Conservation (phyloP, 192 early-diverging fungal species). For the Kickxella alabastrina region DNA sequence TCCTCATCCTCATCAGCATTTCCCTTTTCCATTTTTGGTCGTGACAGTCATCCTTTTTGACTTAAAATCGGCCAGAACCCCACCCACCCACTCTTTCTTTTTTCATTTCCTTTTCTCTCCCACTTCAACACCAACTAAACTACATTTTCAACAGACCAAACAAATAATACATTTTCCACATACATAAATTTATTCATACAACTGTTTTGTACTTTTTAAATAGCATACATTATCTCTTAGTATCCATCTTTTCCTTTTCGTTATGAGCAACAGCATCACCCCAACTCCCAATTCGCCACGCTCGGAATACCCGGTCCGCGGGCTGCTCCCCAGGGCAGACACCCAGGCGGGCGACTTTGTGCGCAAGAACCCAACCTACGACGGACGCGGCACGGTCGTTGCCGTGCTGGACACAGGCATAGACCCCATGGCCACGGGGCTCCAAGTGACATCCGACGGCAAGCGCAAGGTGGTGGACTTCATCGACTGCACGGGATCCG, state of each 20-base stretch:
- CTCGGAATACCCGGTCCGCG: slow-evolving; percentile 60
- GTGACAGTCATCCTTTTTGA: too few relatives aligned
- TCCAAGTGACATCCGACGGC: slow-evolving; percentile 84
- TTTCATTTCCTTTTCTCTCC: too few relatives aligned
- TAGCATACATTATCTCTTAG: too few relatives aligned
- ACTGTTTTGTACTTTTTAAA: too few relatives aligned
- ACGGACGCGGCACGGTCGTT: slow-evolving; percentile 84
- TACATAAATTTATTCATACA: neutral
- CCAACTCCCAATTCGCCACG: slow-evolving; percentile 50
- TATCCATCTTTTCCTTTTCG: too few relatives aligned
- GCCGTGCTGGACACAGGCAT: slow-evolving; percentile 94
- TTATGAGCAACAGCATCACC: neutral
- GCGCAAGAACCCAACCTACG: slow-evolving; percentile 73
- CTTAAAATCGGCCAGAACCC: too few relatives aligned
- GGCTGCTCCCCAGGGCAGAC: slow-evolving; percentile 68
- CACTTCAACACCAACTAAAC: too few relatives aligned
- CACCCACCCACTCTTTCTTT: too few relatives aligned
- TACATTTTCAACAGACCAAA: neutral
- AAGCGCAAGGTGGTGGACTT: slow-evolving; percentile 88
- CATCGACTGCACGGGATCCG: slow-evolving; percentile 91
- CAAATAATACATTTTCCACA: neutral
- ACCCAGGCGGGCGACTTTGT: slow-evolving; percentile 82
- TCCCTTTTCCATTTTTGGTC: too few relatives aligned
- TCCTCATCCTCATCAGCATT: too few relatives aligned
- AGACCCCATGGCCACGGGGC: slow-evolving; percentile 86